phyloP scores from a whole-genome alignment of 2,329 filamentous ascomycete species.

The Ascocoryne sarcoides region DNA sequence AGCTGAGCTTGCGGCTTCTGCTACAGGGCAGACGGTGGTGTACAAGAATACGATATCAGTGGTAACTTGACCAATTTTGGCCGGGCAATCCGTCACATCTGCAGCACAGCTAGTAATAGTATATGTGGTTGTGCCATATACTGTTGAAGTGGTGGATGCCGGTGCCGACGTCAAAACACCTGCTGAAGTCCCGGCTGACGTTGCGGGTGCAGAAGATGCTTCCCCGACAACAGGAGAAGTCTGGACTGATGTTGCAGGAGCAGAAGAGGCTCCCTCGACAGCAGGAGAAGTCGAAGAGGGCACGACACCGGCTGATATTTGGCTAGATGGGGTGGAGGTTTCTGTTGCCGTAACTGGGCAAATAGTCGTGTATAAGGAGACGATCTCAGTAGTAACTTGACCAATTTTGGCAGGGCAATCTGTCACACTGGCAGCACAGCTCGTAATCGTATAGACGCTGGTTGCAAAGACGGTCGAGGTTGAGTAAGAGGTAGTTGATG shows the following conservation, averaged over 20 bases:
- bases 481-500: not conserved
- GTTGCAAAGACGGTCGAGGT: slow-evolving; percentile 1
- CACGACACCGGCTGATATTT: no score
- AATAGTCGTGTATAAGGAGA: slow-evolving; percentile 2
- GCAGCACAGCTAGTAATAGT: slow-evolving; percentile 1
- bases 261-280: no score
- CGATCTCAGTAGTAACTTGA: slow-evolving; percentile 2
- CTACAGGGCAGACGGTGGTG: slow-evolving; percentile 1
- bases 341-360: not conserved
- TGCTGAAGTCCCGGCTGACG: no score
- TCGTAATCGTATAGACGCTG: slow-evolving; percentile 1
- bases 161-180: not conserved
- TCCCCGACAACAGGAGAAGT: no score
- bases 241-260: no score
- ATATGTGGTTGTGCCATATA: slow-evolving; percentile 1
- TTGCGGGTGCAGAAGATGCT: not conserved
- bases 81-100: slow-evolving; percentile 2
- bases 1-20: not conserved
- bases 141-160: slow-evolving; percentile 17
- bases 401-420: slow-evolving; percentile 2
- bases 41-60: slow-evolving; percentile 3
- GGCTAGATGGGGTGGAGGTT: not conserved
- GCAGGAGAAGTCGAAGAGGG: no score
- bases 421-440: slow-evolving; percentile 1
- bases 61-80: slow-evolving; percentile 1